Percentiles rank a stretch among this genome's conserved stretches.
These are phyloP conservation scores for Pyrenochaeta sp. DNA, from an alignment of 2,329 filamentous ascomycete species.

Conservation along the genomic window DNA sequence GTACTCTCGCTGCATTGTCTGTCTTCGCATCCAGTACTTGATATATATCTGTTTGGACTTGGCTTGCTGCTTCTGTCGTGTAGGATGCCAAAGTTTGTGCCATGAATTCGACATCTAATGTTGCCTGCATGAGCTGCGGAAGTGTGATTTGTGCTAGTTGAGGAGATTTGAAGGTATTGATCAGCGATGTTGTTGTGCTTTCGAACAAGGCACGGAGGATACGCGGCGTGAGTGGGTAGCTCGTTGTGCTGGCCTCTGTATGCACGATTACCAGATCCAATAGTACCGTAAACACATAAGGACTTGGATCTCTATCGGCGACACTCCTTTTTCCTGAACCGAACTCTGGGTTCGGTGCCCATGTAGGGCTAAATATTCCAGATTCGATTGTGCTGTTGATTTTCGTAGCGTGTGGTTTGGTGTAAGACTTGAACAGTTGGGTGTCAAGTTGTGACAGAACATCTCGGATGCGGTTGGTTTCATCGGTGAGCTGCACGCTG, in stretches of 20 bases:
- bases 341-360: constrained; percentile 66
- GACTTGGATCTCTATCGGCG: constrained; percentile 75
- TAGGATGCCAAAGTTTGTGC: constrained; percentile 92
- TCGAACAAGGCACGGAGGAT: constrained; percentile 89
- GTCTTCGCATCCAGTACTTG: constrained; percentile 88
- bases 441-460: constrained; percentile 90
- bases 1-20: constrained; percentile 81
- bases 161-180: constrained; percentile 71
- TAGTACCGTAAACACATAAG: constrained; percentile 89
- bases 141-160: constrained; percentile 74
- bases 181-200: constrained; percentile 79
- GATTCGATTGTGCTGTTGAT: constrained; percentile 75
- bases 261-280: constrained; percentile 89
- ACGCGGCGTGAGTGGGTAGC: constrained; percentile 76
- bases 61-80: constrained; percentile 81
- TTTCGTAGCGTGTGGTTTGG: constrained; percentile 64
- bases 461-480: constrained; percentile 89
- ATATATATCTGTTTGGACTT: constrained; percentile 90
- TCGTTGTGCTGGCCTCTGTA: constrained; percentile 69
- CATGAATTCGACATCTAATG: constrained; percentile 95
- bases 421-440: constrained; percentile 92
- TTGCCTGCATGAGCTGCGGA: constrained; percentile 91
- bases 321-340: constrained; percentile 41
- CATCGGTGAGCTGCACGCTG: constrained; percentile 91
- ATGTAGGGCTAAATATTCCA: constrained; percentile 75